Conservation (phyloP, 176 grass and related monocot species). For the Juncus effusus region DNA sequence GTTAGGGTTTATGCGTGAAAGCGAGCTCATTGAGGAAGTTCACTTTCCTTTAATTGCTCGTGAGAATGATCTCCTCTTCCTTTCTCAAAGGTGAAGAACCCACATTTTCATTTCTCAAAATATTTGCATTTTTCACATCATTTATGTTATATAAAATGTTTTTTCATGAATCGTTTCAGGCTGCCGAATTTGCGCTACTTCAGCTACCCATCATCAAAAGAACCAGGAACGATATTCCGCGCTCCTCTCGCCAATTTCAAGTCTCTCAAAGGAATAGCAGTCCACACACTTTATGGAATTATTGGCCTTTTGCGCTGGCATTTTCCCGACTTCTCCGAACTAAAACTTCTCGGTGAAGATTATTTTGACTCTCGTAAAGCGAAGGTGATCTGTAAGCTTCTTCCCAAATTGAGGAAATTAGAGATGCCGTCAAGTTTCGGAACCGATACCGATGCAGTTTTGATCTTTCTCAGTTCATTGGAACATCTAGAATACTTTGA, state of each 20-base stretch:
- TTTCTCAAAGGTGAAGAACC: background rate
- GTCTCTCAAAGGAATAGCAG: background rate
- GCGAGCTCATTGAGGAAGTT: background rate
- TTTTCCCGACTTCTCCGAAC: background rate
- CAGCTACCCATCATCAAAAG: background rate
- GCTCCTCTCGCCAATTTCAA: slow-evolving; percentile 4
- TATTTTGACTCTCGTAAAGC: background rate
- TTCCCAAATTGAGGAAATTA: no score
- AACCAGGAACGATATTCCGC: background rate
- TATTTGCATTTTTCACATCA: no score
- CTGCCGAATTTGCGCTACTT: slow-evolving; percentile 1
- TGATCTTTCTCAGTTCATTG: background rate
- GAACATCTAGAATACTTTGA: no score
- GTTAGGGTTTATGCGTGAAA: background rate
- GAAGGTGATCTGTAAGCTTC: background rate
- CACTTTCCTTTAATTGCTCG: background rate
- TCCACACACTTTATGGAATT: background rate
- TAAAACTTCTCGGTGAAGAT: background rate
- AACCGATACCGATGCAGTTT: background rate
- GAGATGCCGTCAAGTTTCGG: background rate
- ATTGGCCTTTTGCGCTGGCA: background rate
- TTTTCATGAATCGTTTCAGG: background rate
- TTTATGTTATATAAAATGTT: no score
- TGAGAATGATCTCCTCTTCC: background rate
- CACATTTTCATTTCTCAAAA: background rate